Evolutionary conservation across 495 filamentous ascomycete genomes (phyloP), one percentile per base, ranked within the genome.

Genomic region (Penicillium cataractarum): DNA sequence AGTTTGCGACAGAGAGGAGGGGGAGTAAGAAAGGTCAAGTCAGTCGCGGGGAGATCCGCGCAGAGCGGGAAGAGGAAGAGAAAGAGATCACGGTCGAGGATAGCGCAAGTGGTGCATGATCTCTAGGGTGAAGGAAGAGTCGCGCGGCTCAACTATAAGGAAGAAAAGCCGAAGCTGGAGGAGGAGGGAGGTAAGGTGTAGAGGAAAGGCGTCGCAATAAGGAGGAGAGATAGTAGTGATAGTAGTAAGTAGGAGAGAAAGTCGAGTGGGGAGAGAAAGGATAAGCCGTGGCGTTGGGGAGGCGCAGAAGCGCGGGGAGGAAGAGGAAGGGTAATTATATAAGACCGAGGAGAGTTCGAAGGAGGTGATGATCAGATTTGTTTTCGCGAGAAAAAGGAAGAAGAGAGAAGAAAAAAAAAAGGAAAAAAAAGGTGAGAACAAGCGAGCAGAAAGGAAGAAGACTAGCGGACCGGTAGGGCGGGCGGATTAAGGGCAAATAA

Each of bases 31-130:
- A 42, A 44, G 44, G 40, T 29, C 42, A 39, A 27, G 29, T 13
- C 21, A 15, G 32, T 35, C 4, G 51, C 6, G 51, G 21, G 51
- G 40, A 55, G 40, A 24, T 46, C 33, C 54, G 54, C 40, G 55
- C 40, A 39, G 40, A 17, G 39, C 40, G 37, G 35, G 55, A 46
- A 63, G 35, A 37, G 19, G 29, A 32, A 51, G 49, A 54, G 9
- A 22, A 35, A 37, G 51, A 60, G 51, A 57, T 68, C 65, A 70
- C 53, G 68, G 65, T 62, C 65, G 62, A 63, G 50, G 67, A 63
- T 60, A 39, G 53, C 68, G 68, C 65, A 62, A 65, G 57, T 52
- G 64, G 62, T 60, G 64, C 68, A 70, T 70, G 65, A 44, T 70
- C 54, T 64, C 60, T 70, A 35, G 60, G 51, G n/a, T n/a, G n/a